Evolutionary conservation across 768 basidiomycete genomes (phyloP), one percentile per base, ranked within the genome.

Genomic region (Lactarius tabidus): DNA sequence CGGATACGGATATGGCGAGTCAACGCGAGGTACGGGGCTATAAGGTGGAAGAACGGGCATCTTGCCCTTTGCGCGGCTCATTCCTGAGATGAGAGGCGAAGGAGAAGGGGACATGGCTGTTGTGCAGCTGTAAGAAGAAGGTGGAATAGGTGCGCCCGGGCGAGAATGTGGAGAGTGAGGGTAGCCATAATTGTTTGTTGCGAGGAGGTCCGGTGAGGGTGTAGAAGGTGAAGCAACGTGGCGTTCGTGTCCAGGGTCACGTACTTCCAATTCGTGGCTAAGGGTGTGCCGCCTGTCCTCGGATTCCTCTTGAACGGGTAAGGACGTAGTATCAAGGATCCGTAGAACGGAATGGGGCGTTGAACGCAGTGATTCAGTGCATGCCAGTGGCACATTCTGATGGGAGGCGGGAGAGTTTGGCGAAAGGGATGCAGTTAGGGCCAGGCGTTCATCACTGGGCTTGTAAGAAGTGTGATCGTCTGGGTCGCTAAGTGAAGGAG

Each of bases 1-100:
- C 0, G 89, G 89, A 73, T 85, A 89, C 0, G 90, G 91, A 64
- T 90, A 91, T 1, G 91, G 91, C 4, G 91, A 92, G 14, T 90
- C 89, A 5, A 78, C 82, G 7, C 82, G 83, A 9, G 80, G 79
- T 2, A 84, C 77, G 0, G 86, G 84, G 66, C 83, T 86, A 69
- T 80, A 81, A 0, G 78, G 76, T 1, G 78, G 77, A 38, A 77
- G 71, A 6, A 77, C 74, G 20, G 67, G 75, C 69, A 66, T 72
- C 72, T 28, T 72, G 64, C 63, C 62, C 48, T 63, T 79, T 75
- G 48, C 74, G 76, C 58, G 74, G 63, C 82, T 82, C 63, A 78
- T 79, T 51, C 79, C 80, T 1, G 85, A 83, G 23, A 87, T 72
- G 29, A 85, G 75, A 0, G 90, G 89, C 1, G 33, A 33, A 33